These are phyloP conservation scores for Tolypocladium tundrense DNA, from an alignment of 2,329 filamentous ascomycete genomes.

Conservation along the genomic window DNA sequence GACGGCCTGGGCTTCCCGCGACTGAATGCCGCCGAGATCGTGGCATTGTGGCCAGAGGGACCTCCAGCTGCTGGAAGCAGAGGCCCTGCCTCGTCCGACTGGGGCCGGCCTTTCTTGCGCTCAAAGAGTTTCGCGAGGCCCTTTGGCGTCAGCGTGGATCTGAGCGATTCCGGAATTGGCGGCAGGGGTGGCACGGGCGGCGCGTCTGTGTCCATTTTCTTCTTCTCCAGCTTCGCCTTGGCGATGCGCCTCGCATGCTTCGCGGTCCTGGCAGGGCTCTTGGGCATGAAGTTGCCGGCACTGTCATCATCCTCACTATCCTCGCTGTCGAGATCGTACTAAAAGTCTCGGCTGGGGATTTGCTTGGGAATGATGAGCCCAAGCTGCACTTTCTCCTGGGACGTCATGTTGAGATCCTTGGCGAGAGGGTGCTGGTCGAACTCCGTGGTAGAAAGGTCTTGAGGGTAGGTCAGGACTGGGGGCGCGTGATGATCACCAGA, in stretches of 20 bases:
- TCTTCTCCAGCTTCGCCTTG: slow-evolving; percentile 1
- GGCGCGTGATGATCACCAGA: slow-evolving; percentile 18
- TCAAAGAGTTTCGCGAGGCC: slow-evolving; percentile 17
- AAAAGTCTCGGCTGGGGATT: slow-evolving; percentile 21
- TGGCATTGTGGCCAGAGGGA: not conserved
- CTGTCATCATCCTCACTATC: slow-evolving; percentile 10
- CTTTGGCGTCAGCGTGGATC: slow-evolving; percentile 11
- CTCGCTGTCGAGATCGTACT: slow-evolving; percentile 27
- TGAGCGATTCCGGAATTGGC: slow-evolving; percentile 19
- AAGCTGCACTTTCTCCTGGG: slow-evolving; percentile 17
- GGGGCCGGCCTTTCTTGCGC: slow-evolving; percentile 13
- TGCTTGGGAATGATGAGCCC: slow-evolving; percentile 25
- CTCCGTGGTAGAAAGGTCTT: slow-evolving; percentile 21
- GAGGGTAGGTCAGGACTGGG: slow-evolving; percentile 20
- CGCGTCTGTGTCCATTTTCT: slow-evolving; percentile 3
- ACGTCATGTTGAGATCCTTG: slow-evolving; percentile 15
- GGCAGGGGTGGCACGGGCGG: slow-evolving; percentile 18
- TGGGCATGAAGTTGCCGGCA: not conserved
- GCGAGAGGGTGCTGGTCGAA: slow-evolving; percentile 27
- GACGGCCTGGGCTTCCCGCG: not conserved
- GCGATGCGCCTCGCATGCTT: slow-evolving; percentile 1
- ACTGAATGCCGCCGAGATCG: not conserved
- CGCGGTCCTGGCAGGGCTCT: slow-evolving; percentile 3
- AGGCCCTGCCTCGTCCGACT: slow-evolving; percentile 2
- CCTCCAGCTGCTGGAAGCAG: not conserved